Evolutionary conservation across 2,329 filamentous ascomycete species (phyloP).

Genomic region (Arthrobotrys musiformis): DNA sequence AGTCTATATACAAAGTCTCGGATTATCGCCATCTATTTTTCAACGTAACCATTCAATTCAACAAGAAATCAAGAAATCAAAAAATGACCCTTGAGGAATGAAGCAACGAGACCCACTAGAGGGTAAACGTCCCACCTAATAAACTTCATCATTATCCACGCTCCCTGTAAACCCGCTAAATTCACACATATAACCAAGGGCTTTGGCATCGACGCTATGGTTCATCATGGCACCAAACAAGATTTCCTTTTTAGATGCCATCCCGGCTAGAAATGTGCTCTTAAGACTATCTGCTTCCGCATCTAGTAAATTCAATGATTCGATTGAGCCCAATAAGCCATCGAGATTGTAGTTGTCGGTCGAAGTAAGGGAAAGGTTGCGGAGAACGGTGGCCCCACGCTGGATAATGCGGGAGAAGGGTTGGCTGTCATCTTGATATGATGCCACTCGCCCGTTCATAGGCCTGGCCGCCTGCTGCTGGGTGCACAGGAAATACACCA

Average conservation of each 20-base stretch:
- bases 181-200: conserved; percentile 46
- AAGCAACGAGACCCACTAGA: background rate
- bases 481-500: conserved; percentile 77
- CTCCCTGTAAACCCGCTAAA: conserved; percentile 37
- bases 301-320: conserved; percentile 40
- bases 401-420: conserved; percentile 69
- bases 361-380: conserved; percentile 74
- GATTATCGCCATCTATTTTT: no score
- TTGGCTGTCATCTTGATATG: conserved; percentile 58
- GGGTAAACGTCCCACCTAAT: background rate
- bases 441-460: conserved; percentile 62
- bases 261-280: conserved; percentile 69
- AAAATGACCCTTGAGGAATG: background rate
- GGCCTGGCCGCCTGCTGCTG: conserved; percentile 67
- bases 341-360: conserved; percentile 54
- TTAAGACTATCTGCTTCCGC: conserved; percentile 63
- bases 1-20: no score
- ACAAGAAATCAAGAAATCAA: background rate
- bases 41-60: no score
- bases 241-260: conserved; percentile 74
- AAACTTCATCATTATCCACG: conserved; percentile 35
- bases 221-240: conserved; percentile 74
- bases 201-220: conserved; percentile 46
- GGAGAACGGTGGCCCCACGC: conserved; percentile 75
- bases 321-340: conserved; percentile 66